Conservation (phyloP, 768 basidiomycete genomes). For the Podaxis sp. region DNA sequence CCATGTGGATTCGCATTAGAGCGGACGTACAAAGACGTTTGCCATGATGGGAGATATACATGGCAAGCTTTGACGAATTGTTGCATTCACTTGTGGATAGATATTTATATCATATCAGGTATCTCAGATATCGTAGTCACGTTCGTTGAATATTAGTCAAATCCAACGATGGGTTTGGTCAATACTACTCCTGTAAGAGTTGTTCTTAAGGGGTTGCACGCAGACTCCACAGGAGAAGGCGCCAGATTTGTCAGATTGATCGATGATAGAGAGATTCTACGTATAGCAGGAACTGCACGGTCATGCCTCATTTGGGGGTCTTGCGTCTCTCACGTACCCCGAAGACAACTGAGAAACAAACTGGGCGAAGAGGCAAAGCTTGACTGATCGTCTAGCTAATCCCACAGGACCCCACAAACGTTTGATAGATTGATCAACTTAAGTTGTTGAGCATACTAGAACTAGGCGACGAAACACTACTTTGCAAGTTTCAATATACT, state of each 20-base stretch:
- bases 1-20: not conserved
- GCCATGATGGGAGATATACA: not conserved
- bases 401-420: no score
- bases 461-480: no score
- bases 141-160: not conserved
- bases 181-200: not conserved
- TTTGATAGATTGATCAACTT: no score
- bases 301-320: no score
- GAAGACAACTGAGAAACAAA: no score
- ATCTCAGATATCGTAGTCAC: not conserved
- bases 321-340: no score
- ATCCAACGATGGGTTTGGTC: not conserved
- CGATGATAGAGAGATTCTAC: not conserved
- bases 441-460: no score
- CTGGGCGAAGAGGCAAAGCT: no score
- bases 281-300: not conserved
- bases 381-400: no score
- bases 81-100: no score
- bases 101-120: no score
- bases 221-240: not conserved
- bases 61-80: not conserved
- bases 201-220: not conserved
- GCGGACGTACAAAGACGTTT: slow-evolving; percentile 14
- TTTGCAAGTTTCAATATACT: not conserved
- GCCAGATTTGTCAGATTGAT: not conserved